These are phyloP conservation scores for Fibroporia radiculosa DNA, from an alignment of 768 basidiomycete genomes.

Conservation along the genomic window DNA sequence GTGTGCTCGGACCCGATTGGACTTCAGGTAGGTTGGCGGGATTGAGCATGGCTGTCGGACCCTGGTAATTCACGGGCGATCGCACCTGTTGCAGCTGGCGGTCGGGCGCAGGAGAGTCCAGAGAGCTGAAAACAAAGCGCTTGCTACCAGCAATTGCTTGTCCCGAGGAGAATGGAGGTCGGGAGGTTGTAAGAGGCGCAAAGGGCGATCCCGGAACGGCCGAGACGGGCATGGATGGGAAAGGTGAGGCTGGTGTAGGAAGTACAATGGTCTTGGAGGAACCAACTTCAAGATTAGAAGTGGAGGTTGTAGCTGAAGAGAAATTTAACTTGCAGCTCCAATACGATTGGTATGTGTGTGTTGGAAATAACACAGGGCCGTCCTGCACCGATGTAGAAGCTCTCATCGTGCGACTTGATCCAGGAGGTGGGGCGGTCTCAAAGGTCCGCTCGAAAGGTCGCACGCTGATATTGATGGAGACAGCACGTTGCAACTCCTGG, in stretches of 20 bases:
- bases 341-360: constrained; percentile 68
- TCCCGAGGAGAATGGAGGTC: background rate
- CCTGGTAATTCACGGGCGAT: constrained; percentile 23
- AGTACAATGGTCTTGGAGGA: constrained; percentile 9
- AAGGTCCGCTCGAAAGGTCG: constrained; percentile 44
- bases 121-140: constrained; percentile 42
- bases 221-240: constrained; percentile 33
- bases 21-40: constrained; percentile 19
- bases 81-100: constrained; percentile 7
- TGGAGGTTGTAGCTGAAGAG: constrained; percentile 14
- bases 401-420: background rate
- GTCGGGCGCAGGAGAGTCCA: constrained; percentile 23
- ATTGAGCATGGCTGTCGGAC: constrained; percentile 23
- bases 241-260: constrained; percentile 66
- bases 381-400: background rate
- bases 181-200: background rate
- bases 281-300: constrained; percentile 3
- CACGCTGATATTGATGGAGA: constrained; percentile 74
- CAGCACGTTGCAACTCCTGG: constrained; percentile 60
- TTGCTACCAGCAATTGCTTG: constrained; percentile 45
- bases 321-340: constrained; percentile 92
- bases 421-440: too few relatives aligned
- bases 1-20: constrained; percentile 7
- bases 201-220: background rate
- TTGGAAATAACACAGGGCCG: constrained; percentile 43